Evolutionary conservation across 2,329 filamentous ascomycete genomes (phyloP).

Genomic region (Talaromyces atroroseus): DNA sequence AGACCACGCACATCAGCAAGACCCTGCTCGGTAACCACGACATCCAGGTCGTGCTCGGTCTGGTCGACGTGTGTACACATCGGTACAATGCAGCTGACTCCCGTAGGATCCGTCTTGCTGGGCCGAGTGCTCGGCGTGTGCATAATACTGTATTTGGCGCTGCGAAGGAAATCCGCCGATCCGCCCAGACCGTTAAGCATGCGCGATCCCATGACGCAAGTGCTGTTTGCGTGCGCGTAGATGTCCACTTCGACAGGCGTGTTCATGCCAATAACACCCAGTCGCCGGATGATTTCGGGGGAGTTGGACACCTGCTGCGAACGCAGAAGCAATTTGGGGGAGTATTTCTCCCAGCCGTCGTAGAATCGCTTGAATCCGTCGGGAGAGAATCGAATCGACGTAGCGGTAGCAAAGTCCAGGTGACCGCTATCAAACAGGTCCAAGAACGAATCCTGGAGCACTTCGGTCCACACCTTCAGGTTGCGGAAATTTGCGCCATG

Average conservation of each 20-base stretch:
- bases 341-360: slow-evolving; percentile 73
- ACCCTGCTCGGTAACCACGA: slow-evolving; percentile 74
- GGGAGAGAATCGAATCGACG: slow-evolving; percentile 83
- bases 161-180: slow-evolving; percentile 74
- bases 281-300: slow-evolving; percentile 80
- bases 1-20: slow-evolving; percentile 81
- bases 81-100: slow-evolving; percentile 82
- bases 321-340: slow-evolving; percentile 75
- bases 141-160: slow-evolving; percentile 83
- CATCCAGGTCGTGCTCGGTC: slow-evolving; percentile 86
- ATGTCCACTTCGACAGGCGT: slow-evolving; percentile 92
- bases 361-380: slow-evolving; percentile 91
- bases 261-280: slow-evolving; percentile 92
- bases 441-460: slow-evolving; percentile 86
- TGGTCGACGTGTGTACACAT: slow-evolving; percentile 91
- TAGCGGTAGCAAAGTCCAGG: slow-evolving; percentile 84
- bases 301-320: slow-evolving; percentile 86
- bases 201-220: slow-evolving; percentile 79
- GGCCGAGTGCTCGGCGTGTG: slow-evolving; percentile 80
- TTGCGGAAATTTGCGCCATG: slow-evolving; percentile 75
- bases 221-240: slow-evolving; percentile 88
- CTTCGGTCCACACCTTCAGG: slow-evolving; percentile 89
- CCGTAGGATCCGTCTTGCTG: slow-evolving; percentile 73
- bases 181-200: slow-evolving; percentile 85
- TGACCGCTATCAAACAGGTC: slow-evolving; percentile 86